A percentile compares a stretch with the other conserved stretches of the same genome.
phyloP scores from a whole-genome alignment of 495 filamentous ascomycete species.

The Recurvomyces mirabilis region DNA sequence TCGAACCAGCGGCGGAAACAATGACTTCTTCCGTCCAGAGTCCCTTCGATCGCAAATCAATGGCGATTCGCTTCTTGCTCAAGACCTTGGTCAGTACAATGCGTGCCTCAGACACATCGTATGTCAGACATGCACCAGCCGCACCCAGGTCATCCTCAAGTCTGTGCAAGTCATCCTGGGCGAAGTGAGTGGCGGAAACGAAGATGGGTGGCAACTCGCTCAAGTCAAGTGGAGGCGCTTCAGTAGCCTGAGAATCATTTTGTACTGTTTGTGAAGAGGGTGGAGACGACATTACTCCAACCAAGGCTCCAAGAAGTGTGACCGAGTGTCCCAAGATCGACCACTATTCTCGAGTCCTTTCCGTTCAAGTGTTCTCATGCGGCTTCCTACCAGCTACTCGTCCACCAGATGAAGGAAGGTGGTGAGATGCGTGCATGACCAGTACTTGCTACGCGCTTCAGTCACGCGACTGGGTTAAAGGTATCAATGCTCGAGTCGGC shows the following conservation, averaged over 20 bases:
- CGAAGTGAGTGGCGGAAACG: conserved; percentile 61
- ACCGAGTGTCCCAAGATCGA: too few species aligned
- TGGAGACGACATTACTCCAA: too few species aligned
- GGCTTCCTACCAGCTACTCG: too few species aligned
- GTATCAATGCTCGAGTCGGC: too few species aligned
- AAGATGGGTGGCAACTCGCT: conserved; percentile 55
- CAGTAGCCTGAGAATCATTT: background rate
- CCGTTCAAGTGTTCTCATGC: too few species aligned
- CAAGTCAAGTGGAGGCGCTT: conserved; percentile 21
- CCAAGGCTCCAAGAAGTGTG: too few species aligned
- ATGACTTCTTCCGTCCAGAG: conserved; percentile 47
- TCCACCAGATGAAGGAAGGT: too few species aligned
- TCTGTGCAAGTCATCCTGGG: conserved; percentile 46
- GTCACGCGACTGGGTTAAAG: too few species aligned
- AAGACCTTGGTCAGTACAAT: conserved; percentile 62
- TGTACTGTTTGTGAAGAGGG: conserved; percentile 4
- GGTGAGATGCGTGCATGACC: too few species aligned
- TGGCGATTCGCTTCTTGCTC: conserved; percentile 55
- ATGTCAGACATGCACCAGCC: conserved; percentile 49
- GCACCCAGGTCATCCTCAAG: conserved; percentile 51
- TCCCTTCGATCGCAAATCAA: conserved; percentile 62
- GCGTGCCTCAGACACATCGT: conserved; percentile 58
- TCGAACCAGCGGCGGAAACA: conserved; percentile 8
- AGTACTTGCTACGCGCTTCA: too few species aligned
- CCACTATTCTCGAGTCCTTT: too few species aligned